These are phyloP conservation scores for Bisporella sp. DNA, from an alignment of 2,329 filamentous ascomycete species.

Conservation along the genomic window DNA sequence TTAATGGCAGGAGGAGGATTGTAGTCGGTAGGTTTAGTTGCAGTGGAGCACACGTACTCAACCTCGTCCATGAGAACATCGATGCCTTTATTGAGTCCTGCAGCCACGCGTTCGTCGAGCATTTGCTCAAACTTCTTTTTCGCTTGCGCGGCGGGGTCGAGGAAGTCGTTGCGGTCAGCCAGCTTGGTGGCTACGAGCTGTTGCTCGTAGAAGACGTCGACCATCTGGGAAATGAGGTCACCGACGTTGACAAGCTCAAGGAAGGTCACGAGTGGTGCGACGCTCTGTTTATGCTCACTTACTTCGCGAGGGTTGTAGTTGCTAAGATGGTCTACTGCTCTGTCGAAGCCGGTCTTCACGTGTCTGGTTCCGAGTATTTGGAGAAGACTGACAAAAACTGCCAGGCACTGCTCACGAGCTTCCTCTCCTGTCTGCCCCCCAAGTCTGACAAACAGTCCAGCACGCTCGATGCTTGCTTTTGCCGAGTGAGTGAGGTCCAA, in stretches of 20 bases:
- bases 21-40: conserved; percentile 81
- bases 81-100: conserved; percentile 93
- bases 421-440: conserved; percentile 76
- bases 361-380: conserved; percentile 80
- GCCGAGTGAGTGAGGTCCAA: conserved; percentile 82
- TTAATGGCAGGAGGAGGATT: conserved; percentile 55
- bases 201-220: conserved; percentile 97
- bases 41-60: conserved; percentile 87
- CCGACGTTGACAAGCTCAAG: conserved; percentile 97
- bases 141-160: conserved; percentile 83
- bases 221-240: conserved; percentile 96
- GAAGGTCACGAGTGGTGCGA: conserved; percentile 90
- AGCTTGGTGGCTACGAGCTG: conserved; percentile 79
- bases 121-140: conserved; percentile 99
- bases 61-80: conserved; percentile 98
- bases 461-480: conserved; percentile 80
- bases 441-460: conserved; percentile 73
- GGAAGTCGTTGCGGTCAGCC: conserved; percentile 87
- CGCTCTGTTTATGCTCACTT: conserved; percentile 60
- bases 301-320: conserved; percentile 86
- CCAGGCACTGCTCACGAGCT: conserved; percentile 80
- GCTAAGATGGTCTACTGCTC: conserved; percentile 83
- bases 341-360: conserved; percentile 88
- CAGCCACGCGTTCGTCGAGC: conserved; percentile 93
- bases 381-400: conserved; percentile 79